Evolutionary conservation across 176 grass and related monocot genomes (phyloP).

Genomic region (Carex myosuroides): DNA sequence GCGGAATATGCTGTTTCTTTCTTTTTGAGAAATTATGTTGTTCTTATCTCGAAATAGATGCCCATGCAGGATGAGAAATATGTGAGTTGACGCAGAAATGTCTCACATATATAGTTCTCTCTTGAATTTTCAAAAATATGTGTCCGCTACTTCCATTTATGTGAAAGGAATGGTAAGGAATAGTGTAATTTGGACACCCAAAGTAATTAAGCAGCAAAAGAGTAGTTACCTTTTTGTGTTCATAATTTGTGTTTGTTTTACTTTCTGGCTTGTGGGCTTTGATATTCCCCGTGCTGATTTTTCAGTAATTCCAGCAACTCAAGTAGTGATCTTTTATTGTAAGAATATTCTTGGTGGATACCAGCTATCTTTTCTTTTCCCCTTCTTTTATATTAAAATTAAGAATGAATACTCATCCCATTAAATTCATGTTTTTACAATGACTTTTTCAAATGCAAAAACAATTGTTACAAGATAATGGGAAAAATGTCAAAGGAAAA

Average conservation of each 20-base stretch:
- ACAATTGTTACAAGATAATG: background rate
- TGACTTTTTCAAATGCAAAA: background rate
- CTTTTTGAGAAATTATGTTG: background rate
- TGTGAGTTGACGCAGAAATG: background rate
- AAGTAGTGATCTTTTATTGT: background rate
- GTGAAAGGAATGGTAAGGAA: background rate
- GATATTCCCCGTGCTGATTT: background rate
- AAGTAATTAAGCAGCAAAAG: background rate
- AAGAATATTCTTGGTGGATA: background rate
- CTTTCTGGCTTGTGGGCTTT: background rate
- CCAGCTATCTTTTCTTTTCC: background rate
- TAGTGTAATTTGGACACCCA: background rate
- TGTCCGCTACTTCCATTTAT: background rate
- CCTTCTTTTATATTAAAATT: background rate
- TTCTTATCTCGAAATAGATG: background rate
- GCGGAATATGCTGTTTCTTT: background rate
- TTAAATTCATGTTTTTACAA: background rate
- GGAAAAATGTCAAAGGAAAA: background rate
- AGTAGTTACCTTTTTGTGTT: background rate
- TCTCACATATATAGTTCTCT: background rate
- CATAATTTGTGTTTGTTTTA: background rate
- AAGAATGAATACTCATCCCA: background rate
- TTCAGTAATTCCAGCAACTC: background rate
- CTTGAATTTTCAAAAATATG: background rate
- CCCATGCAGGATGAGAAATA: background rate